A percentile compares a stretch with the other conserved stretches of the same genome.
Conservation (phyloP, 2,329 filamentous ascomycete species). For the Fusarium sp. region DNA sequence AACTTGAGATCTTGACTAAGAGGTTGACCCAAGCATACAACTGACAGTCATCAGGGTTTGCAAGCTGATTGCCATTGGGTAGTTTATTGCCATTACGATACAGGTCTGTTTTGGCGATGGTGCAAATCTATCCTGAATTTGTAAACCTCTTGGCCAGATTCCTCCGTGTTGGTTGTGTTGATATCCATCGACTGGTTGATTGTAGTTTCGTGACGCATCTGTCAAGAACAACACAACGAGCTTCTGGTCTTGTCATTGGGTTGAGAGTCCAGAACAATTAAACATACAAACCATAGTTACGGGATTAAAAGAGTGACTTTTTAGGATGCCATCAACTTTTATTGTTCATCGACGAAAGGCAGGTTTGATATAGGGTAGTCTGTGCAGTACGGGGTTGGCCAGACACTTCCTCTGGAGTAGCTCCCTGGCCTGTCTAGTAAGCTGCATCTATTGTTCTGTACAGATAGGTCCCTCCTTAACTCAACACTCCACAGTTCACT, state of each 20-base stretch:
- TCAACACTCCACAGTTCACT: no score
- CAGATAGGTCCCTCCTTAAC: not conserved
- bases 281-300: no score
- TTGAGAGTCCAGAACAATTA: no score
- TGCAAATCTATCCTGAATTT: no score
- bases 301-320: not conserved
- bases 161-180: no score
- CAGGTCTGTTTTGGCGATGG: no score
- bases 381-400: no score
- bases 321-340: not conserved
- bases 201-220: not conserved
- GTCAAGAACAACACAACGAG: not conserved
- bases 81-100: not conserved
- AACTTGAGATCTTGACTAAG: not conserved
- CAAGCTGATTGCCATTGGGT: not conserved
- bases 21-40: not conserved
- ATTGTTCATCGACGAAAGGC: not conserved
- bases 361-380: not conserved
- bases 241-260: not conserved
- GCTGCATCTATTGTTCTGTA: not conserved
- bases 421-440: not conserved
- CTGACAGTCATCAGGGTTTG: not conserved
- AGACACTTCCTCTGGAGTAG: not conserved
- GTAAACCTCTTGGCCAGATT: no score
- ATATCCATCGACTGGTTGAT: not conserved